These are phyloP conservation scores for Aspergillus kassunensis DNA, from an alignment of 495 filamentous ascomycete genomes.

Conservation along the genomic window DNA sequence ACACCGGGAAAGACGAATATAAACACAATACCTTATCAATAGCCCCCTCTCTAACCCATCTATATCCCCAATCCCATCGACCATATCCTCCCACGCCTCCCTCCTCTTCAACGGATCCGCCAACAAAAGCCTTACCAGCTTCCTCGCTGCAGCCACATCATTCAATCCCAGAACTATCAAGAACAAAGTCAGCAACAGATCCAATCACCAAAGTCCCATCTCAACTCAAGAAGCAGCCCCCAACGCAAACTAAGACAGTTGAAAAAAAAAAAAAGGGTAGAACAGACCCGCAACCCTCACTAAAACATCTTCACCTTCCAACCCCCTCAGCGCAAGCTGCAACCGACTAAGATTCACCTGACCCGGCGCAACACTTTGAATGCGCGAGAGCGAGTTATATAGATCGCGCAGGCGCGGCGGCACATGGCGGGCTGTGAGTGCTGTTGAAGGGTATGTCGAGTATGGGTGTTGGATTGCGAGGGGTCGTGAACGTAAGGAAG, in stretches of 20 bases:
- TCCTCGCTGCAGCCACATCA: constrained; percentile 45
- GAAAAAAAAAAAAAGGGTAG: background rate
- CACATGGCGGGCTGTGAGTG: constrained; percentile 24
- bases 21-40: constrained; percentile 50
- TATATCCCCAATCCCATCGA: constrained; percentile 46
- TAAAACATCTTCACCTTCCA: constrained; percentile 64
- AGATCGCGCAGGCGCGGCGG: constrained; percentile 47
- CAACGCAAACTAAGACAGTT: background rate
- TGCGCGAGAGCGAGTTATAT: constrained; percentile 54
- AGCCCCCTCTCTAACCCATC: constrained; percentile 45
- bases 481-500: too few relatives aligned
- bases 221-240: too few relatives aligned
- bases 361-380: constrained; percentile 58
- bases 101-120: constrained; percentile 69
- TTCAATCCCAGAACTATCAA: constrained; percentile 50
- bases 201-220: background rate
- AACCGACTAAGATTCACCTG: constrained; percentile 73
- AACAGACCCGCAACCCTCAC: constrained; percentile 64
- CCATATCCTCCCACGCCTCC: constrained; percentile 65
- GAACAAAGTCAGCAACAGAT: too few relatives aligned
- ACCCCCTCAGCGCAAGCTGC: constrained; percentile 72
- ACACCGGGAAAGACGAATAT: background rate
- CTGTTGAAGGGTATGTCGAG: background rate
- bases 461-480: background rate
- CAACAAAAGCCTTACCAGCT: constrained; percentile 65